Percentiles rank a stretch among this genome's conserved stretches.
Conservation (phyloP, 345 rosid species). For the Ricinus communis region DNA sequence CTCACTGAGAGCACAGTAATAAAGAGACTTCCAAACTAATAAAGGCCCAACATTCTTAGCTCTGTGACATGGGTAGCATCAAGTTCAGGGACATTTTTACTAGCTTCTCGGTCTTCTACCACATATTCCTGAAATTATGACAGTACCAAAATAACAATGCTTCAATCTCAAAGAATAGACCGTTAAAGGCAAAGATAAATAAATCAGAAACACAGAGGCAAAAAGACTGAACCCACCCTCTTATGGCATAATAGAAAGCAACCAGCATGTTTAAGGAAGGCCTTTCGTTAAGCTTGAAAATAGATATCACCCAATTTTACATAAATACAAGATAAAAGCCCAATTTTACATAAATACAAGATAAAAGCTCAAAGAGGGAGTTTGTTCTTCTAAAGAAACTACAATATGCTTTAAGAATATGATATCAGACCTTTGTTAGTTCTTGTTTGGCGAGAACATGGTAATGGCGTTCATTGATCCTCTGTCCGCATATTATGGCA, state of each 20-base stretch:
- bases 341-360: neutral
- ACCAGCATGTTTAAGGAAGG: neutral
- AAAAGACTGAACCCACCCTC: neutral
- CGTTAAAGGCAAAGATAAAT: neutral
- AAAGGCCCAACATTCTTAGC: conserved; percentile 88
- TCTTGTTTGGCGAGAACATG: conserved; percentile 98
- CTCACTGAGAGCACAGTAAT: conserved; percentile 29
- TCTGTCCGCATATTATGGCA: conserved; percentile 98
- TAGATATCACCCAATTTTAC: neutral
- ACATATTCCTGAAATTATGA: conserved; percentile 68
- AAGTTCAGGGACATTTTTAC: conserved; percentile 75
- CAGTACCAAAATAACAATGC: neutral
- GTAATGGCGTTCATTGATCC: conserved; percentile 94
- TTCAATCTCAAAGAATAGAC: too few relatives aligned
- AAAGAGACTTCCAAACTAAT: conserved; percentile 34
- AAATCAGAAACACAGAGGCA: neutral
- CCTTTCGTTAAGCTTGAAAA: conserved; percentile 3
- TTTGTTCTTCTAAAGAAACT: neutral
- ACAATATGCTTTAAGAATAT: conserved; percentile 3
- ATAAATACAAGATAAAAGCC: too few relatives aligned
- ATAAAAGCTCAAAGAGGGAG: conserved; percentile 9
- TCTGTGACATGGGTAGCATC: conserved; percentile 85
- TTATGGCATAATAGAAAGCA: conserved; percentile 18
- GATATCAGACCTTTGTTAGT: conserved; percentile 72
- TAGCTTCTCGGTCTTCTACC: conserved; percentile 81